These are phyloP conservation scores for Yamadazyma olivae DNA, from an alignment of 805 yeast genomes.

Conservation along the genomic window DNA sequence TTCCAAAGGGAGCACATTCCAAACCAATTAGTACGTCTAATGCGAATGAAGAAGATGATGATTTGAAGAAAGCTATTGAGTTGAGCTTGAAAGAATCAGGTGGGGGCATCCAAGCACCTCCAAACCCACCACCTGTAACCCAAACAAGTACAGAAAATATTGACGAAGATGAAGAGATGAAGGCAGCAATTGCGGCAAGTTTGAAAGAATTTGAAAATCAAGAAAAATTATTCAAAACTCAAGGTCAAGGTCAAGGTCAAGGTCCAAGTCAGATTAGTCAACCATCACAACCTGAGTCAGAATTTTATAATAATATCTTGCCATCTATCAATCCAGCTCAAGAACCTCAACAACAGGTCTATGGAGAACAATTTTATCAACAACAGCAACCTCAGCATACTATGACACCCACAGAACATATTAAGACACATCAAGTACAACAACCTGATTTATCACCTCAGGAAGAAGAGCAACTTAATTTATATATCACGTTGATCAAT, in stretches of 20 bases:
- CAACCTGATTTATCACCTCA: slow-evolving; percentile 42
- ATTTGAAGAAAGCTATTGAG: slow-evolving; percentile 72
- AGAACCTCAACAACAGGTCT: slow-evolving; percentile 4
- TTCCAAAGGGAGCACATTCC: neutral
- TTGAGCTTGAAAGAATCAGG: slow-evolving; percentile 64
- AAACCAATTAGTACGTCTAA: neutral
- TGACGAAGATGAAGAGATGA: slow-evolving; percentile 70
- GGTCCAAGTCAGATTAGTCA: slow-evolving; percentile 12
- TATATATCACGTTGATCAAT: slow-evolving; percentile 67
- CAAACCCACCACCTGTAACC: slow-evolving; percentile 22
- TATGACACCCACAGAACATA: slow-evolving; percentile 6
- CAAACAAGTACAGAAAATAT: slow-evolving; percentile 11
- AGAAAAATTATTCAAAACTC: slow-evolving; percentile 13
- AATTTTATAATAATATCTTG: slow-evolving; percentile 25
- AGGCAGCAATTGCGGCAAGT: slow-evolving; percentile 93
- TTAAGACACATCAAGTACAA: slow-evolving; percentile 7
- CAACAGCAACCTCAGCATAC: slow-evolving; percentile 3
- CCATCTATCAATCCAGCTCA: slow-evolving; percentile 14
- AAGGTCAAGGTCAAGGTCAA: neutral
- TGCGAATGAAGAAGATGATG: slow-evolving; percentile 68
- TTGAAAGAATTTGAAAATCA: slow-evolving; percentile 61
- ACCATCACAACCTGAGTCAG: slow-evolving; percentile 14
- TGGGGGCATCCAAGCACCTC: slow-evolving; percentile 10
- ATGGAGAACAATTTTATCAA: neutral
- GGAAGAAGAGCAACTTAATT: slow-evolving; percentile 68